phyloP scores from a whole-genome alignment of 2,329 filamentous ascomycete species.

The Rutstroemia sp. region DNA sequence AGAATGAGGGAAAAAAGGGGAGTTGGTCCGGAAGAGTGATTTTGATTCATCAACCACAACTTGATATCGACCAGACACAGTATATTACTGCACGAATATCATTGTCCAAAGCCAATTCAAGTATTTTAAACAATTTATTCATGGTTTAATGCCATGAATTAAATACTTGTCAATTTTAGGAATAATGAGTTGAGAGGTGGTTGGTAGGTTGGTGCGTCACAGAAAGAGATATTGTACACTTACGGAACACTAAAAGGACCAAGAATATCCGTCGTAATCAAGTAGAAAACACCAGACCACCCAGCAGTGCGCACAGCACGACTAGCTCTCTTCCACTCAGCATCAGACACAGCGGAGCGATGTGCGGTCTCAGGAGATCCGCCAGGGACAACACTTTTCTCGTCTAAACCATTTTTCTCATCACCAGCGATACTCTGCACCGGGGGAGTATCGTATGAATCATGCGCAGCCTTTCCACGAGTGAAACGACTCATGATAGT shows the following conservation, averaged over 20 bases:
- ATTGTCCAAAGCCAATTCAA: no score
- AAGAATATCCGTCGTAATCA: constrained; percentile 23
- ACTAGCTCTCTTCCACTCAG: constrained; percentile 20
- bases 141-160: no score
- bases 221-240: neutral
- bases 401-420: neutral
- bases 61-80: no score
- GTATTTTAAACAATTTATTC: no score
- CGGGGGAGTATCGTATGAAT: neutral
- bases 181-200: no score
- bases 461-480: neutral
- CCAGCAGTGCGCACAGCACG: constrained; percentile 18
- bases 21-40: no score
- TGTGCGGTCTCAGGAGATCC: neutral
- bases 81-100: no score
- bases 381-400: neutral
- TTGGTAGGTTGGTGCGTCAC: no score
- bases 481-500: neutral
- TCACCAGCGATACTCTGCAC: neutral
- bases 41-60: no score
- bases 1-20: no score
- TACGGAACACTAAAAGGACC: constrained; percentile 19
- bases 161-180: no score
- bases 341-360: constrained; percentile 10
- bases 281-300: constrained; percentile 19